Base-by-base conservation (phyloP, 2,329 filamentous ascomycete species). In the Colletotrichum endophyticum region DNA sequence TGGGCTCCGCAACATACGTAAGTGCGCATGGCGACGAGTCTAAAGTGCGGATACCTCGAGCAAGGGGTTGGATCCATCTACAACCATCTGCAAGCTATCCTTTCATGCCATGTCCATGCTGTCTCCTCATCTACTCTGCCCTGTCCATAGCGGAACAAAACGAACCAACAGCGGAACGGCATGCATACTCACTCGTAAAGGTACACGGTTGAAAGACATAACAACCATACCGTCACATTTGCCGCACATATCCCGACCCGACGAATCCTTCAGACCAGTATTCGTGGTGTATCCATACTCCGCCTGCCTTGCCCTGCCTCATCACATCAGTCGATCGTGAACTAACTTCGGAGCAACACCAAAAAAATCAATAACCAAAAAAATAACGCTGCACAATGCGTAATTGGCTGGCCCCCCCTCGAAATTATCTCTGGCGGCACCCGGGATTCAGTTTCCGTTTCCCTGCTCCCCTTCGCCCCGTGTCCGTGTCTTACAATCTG, bases 41-140 rank as follows among this genome's bases (percentile, higher is more conserved):
- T 73, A 73, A 73, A 73, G 73, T 70, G 64, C 73, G 70, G 70
- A 73, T 73, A 72, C 73, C 70, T 53, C 39, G 27, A 57, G 25
- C 64, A 44, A 67, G 63, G 70, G 63, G 44, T 22, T 16, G 49
- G 73, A 53, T 70, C 73, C 73, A 73, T 66, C 57, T 16, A 32
- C 15, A 36, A 61, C 16, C 44, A n/a, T 63, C 39, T 70, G 15
- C 34, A 30, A 36, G 49, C 57, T 57, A 68, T 53, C 44, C 63
- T 30, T 67, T 44, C 36, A 22, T 30, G 57, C 66, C 66, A 70
- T 70, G 34, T 30, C 39, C 44, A 13, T 70, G 30, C 30, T 19
- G 28, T 62, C 34, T 57, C 22, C 30, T 19, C 62, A 39, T 19
- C 62, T 32, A 27, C 44, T 32, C 30, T 28, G 63, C 44, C 53